phyloP scores from a whole-genome alignment of 73 alveolate genomes.

The Tetrahymena thermophila region DNA sequence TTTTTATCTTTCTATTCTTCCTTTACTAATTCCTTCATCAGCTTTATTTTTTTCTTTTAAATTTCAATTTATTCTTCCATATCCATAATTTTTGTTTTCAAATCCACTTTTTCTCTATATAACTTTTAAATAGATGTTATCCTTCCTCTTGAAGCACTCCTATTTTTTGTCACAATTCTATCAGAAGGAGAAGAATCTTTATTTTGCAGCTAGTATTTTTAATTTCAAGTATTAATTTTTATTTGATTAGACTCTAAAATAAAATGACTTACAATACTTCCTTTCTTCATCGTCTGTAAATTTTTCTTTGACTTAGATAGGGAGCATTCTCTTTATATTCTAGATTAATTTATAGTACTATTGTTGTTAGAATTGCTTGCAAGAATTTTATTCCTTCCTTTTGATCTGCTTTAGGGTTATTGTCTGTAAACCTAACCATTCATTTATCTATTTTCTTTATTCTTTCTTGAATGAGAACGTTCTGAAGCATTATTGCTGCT shows the following conservation, averaged over 20 bases:
- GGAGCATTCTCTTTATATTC: not conserved
- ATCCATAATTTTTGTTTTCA: not conserved
- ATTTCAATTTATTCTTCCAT: not conserved
- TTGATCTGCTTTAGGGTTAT: not conserved
- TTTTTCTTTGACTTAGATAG: not conserved
- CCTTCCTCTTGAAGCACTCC: not conserved
- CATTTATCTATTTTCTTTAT: not conserved
- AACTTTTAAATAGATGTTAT: not conserved
- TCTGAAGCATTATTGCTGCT: not conserved
- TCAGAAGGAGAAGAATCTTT: not conserved
- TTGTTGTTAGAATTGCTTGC: not conserved
- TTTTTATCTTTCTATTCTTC: not conserved
- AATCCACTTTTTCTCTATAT: not conserved
- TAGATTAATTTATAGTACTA: not conserved
- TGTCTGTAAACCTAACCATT: not conserved
- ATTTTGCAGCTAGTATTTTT: not conserved
- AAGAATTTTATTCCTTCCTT: not conserved
- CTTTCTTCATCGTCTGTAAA: not conserved
- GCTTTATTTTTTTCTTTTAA: not conserved
- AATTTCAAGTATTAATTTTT: not conserved
- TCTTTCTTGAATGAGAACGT: not conserved
- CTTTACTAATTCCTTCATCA: not conserved
- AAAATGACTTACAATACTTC: not conserved
- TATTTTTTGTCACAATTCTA: not conserved
- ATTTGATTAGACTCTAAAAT: not conserved